Evolutionary conservation across 768 basidiomycete genomes (phyloP).

Genomic region (Leccinum barrowsii): DNA sequence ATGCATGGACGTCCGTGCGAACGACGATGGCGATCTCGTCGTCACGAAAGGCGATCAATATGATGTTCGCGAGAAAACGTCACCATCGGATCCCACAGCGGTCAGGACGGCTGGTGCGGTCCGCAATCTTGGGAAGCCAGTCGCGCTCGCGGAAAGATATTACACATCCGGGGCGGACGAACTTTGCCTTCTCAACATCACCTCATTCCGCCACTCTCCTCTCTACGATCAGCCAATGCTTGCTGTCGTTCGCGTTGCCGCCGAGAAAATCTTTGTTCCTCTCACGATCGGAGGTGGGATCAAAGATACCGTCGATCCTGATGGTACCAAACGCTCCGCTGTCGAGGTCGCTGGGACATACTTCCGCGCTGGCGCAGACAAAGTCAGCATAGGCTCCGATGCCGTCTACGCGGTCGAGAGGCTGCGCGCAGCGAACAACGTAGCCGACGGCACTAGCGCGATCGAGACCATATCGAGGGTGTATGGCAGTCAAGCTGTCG

Average conservation of each 20-base stretch:
- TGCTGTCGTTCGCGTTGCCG: slow-evolving; percentile 86
- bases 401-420: slow-evolving; percentile 93
- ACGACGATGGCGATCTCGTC: slow-evolving; percentile 94
- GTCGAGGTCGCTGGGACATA: slow-evolving; percentile 94
- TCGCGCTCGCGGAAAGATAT: slow-evolving; percentile 84
- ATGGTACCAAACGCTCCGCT: slow-evolving; percentile 82
- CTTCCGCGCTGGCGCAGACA: slow-evolving; percentile 97
- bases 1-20: slow-evolving; percentile 95
- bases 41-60: slow-evolving; percentile 99
- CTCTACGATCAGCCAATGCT: slow-evolving; percentile 98
- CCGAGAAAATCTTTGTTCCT: slow-evolving; percentile 91
- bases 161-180: slow-evolving; percentile 91
- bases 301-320: slow-evolving; percentile 93
- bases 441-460: slow-evolving; percentile 70
- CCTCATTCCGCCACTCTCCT: slow-evolving; percentile 96
- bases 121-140: slow-evolving; percentile 96
- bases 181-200: slow-evolving; percentile 97
- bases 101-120: slow-evolving; percentile 68
- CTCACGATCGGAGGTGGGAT: slow-evolving; percentile 98
- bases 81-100: slow-evolving; percentile 23
- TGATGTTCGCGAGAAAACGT: slow-evolving; percentile 84
- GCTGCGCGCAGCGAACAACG: slow-evolving; percentile 48
- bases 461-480: slow-evolving; percentile 89
- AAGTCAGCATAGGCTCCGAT: slow-evolving; percentile 96
- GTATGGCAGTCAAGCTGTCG: slow-evolving; percentile 96